Base-by-base conservation (phyloP, 2,329 filamentous ascomycete species). In the Cercospora zeina region DNA sequence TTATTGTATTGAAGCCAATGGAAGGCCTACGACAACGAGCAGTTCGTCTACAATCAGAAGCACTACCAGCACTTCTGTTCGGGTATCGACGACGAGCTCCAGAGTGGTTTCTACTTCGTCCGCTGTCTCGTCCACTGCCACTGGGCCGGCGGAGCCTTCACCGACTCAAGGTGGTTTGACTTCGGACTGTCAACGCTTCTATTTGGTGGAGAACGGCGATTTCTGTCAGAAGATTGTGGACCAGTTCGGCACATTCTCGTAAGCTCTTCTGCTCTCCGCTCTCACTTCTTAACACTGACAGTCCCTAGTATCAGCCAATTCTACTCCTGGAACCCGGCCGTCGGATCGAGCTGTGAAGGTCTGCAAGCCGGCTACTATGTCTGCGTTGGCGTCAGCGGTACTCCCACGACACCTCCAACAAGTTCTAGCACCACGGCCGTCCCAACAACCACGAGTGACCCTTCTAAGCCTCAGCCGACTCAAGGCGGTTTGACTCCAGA, bases 331-430 rank as follows among this genome's bases (percentile, higher is more conserved):
- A 62, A 62, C 27, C 54, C 60, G 2, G 55, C 54, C 4, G 58
- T 62, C 21, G 47, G 55, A 16, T 37, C 31, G 6, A 39, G 11
- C 45, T 49, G 45, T 31, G 45, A 21, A 45, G 36, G 30, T 14
- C 45, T 62, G 30, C 42, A 54, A 31, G 34, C 53, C 30, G 42
- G 45, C 21, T 62, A 59, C 31, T 59, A 59, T 42, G 62, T 62
- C 39, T 63, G 61, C 30, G 34, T 59, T 8, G 54, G 53, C 49
- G 42, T 39, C 14, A 31, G 39, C 16, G 45, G 45, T 14, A 30
- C 59, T 24, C 37, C 53, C 8, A 61, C 39, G 13, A 30, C 34
- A 11, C 13, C 47, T 8, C 59, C 51, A 14, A 49, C 42, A 24
- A 53, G 24, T 9, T 13, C 45, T 8, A 30, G 3, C 19, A 24